Base-by-base conservation (phyloP, 768 basidiomycete species). In the Pleurotus citrinopileatus region DNA sequence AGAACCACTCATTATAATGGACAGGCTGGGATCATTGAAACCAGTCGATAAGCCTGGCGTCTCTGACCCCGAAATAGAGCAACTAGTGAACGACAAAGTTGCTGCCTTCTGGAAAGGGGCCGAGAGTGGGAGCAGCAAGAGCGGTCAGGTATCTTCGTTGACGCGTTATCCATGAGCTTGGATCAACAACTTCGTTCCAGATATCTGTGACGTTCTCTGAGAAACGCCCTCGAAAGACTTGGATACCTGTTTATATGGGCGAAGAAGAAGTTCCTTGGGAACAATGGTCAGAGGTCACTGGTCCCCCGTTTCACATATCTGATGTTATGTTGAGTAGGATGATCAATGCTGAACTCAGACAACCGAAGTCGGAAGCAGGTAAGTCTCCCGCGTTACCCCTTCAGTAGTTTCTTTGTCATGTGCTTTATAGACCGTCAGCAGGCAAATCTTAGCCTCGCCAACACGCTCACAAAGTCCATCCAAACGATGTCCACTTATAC, bases 191-290 rank as follows among this genome's bases (percentile, higher is more conserved):
- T 47, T 46, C n/a, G n/a, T 29, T 28, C 10, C 48, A 89, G 91
- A 84, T 93, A 27, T 66, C 77, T 8, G 79, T 92, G 17, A 89
- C 84, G 0, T 83, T 93, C 57, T 87, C 88, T 1, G 90, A 91
- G 65, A 88, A 85, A 65, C 78, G 81, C 44, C 80, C 82, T 8
- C 87, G 85, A 68, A 92, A 89, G 67, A 79, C 82, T 13, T 91
- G 90, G 90, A 89, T 91, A 60, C 78, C 78, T 48, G 80, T 81
- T 9, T 84, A 84, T 36, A 74, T 78, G 59, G 84, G 79, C 1
- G 87, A 93, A 70, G 91, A 93, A 64, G 89, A 92, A 22, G 81
- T 91, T 12, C 83, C 89, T 50, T 93, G 91, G 91, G 91, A 93
- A 65, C 84, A 89, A 68, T 93, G 91, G 91, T 89, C 7, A 34